Evolutionary conservation across 305 asterid species (phyloP), one percentile per base, ranked within the genome.

Genomic region (Fraxinus angustifolia): DNA sequence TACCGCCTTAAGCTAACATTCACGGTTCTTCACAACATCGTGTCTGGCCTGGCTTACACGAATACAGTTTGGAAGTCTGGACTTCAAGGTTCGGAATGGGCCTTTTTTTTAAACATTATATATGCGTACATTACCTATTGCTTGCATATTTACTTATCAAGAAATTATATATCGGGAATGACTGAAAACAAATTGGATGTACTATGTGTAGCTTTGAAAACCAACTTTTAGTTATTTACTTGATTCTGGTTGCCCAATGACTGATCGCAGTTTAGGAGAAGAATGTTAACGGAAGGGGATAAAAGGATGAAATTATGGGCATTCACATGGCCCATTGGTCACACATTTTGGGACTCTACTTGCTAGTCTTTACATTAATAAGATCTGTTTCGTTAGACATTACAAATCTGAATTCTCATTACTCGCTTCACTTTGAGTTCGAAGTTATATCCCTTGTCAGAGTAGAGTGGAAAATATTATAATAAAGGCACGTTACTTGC

Each of bases 11-110:
- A 86, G 87, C 88, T 93, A 21, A 84, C 91, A 19, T 92, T 93
- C 87, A 89, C 90, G 1, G 97, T 93, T 87, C 91, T 89, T 84
- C 94, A 93, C 87, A 92, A 93, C 86, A 92, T 93, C 53, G 94
- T 93, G 6, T 93, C 95, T 33, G 97, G 97, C 79, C 88, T 93
- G 76, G 88, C 92, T 3, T 93, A 92, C 87, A 88, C 94, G 10
- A 93, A 89, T 82, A 86, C 91, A 3, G 97, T 93, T 62, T 91
- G 97, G 97, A 93, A 91, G 78, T 86, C 87, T 81, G 92, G 93
- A 80, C 35, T 93, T 38, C 90, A 93, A 91, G 97, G 97, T 93
- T 79, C 30, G 84, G 53, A 84, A 75, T 84, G 80, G 67, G 73
- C 35, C 28, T 3, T 17, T 28, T 28, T 14, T 83, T 53, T 34